These are phyloP conservation scores for Paraconiothyrium brasiliense DNA, from an alignment of 2,329 filamentous ascomycete genomes.

Conservation along the genomic window DNA sequence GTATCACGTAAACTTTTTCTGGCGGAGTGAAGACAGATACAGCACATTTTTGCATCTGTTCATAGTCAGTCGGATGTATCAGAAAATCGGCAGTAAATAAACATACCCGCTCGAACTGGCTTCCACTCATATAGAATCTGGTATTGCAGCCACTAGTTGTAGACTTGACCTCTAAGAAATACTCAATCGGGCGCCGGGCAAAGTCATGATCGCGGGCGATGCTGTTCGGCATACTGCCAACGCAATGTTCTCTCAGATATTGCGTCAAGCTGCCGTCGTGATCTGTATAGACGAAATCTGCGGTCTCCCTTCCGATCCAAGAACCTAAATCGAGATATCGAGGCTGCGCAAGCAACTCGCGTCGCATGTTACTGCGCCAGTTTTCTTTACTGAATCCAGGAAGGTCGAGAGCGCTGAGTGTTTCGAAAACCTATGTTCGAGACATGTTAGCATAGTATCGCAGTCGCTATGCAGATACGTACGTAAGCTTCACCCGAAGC, in stretches of 20 bases:
- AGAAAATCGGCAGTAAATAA: background rate
- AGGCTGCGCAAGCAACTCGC: constrained; percentile 50
- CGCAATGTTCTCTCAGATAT: constrained; percentile 35
- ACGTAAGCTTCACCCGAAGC: constrained; percentile 16
- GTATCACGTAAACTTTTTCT: constrained; percentile 52
- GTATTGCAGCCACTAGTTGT: constrained; percentile 52
- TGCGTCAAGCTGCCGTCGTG: constrained; percentile 43
- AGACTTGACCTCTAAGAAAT: constrained; percentile 64
- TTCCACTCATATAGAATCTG: constrained; percentile 59
- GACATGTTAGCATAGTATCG: constrained; percentile 14
- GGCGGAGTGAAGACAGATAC: background rate
- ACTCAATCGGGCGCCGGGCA: constrained; percentile 44
- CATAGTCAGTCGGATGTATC: background rate
- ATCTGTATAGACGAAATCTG: constrained; percentile 60
- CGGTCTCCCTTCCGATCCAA: constrained; percentile 57
- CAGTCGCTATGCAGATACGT: background rate
- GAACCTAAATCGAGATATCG: constrained; percentile 52
- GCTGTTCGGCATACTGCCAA: constrained; percentile 36
- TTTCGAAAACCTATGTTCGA: constrained; percentile 54
- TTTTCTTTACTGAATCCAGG: constrained; percentile 52
- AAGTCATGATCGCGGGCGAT: constrained; percentile 38
- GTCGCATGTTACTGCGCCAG: constrained; percentile 62
- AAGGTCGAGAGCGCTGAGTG: constrained; percentile 47
- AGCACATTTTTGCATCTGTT: constrained; percentile 18
- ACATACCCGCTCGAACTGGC: constrained; percentile 52